Base-by-base conservation (phyloP, 345 rosid genomes). In the Physaria fendleri region DNA sequence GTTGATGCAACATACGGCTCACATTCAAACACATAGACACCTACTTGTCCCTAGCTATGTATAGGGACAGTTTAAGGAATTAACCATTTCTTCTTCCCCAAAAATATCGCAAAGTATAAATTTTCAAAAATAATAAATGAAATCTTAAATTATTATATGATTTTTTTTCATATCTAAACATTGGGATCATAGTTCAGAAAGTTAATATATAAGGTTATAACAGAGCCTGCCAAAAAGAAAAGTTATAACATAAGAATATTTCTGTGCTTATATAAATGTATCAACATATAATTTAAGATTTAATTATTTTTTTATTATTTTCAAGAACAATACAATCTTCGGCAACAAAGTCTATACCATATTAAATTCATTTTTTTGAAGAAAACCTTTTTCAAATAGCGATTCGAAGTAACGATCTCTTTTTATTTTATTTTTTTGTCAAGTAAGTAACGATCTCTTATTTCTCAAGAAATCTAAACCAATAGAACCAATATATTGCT, bases 1-100 rank as follows among this genome's bases (percentile, higher is more conserved):
- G n/a, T 64, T 37, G 17, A 64, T 42, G 62, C 44, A 42, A 43
- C 69, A 33, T 32, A 25, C 37, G 54, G 53, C 61, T 42, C 61
- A 64, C 61, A 33, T 53, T 42, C 17, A 16, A 43, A 53, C 61
- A 64, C 61, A 32, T 6, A 53, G 44, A 44, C 61, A 30, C 43
- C 14, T 53, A 32, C 4, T 8, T 18, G 32, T 18, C 45, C 62
- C 27, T 40, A 42, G 17, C 45, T 27, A 62, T 14, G 18, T 49
- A 29, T 41, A 25, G 0, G 17, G 43, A 41, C 51, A 43, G 13
- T 20, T 8, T 7, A 20, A 20, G 18, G 8, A 28, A 28, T 12
- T 3, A 28, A 17, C 18, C 27, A 16, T 17, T 6, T 39, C n/a
- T 35, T 50, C 1, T 37, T 55, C 25, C 24, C 9, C 22, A 39